phyloP scores from a whole-genome alignment of 805 yeast genomes.

The Hanseniaspora lindneri region DNA sequence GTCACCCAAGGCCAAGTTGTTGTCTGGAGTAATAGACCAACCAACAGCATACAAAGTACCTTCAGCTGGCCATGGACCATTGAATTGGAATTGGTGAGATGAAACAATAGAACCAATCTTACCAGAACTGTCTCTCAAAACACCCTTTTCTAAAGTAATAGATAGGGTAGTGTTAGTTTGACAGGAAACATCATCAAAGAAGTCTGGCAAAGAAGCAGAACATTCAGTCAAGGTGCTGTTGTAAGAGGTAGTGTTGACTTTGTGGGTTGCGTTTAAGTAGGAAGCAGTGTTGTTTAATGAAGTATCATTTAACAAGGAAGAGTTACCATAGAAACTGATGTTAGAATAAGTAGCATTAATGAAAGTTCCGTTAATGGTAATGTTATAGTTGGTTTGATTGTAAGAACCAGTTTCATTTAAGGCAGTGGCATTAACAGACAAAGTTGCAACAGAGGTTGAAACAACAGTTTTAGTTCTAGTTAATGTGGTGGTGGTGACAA shows the following conservation, averaged over 20 bases:
- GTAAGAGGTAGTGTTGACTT: conserved; percentile 21
- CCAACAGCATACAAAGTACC: conserved; percentile 44
- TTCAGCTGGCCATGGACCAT: conserved; percentile 56
- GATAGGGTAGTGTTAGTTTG: conserved; percentile 32
- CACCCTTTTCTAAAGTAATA: conserved; percentile 34
- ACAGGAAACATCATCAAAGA: conserved; percentile 30
- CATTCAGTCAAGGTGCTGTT: conserved; percentile 21
- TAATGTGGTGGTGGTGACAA: conserved; percentile 24
- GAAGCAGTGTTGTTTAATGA: conserved; percentile 23
- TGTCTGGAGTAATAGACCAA: conserved; percentile 38
- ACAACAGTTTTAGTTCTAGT: conserved; percentile 26
- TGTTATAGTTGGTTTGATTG: conserved; percentile 17
- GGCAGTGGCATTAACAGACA: conserved; percentile 22
- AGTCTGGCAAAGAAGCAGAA: conserved; percentile 24
- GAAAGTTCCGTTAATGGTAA: conserved; percentile 32
- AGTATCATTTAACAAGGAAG: conserved; percentile 22
- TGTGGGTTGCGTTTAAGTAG: conserved; percentile 22
- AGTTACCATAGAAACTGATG: conserved; percentile 24
- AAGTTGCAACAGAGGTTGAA: conserved; percentile 23
- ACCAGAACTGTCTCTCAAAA: conserved; percentile 39
- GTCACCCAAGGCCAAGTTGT: conserved; percentile 41
- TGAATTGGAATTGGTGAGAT: conserved; percentile 54
- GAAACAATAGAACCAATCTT: conserved; percentile 54
- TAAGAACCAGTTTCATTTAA: conserved; percentile 23
- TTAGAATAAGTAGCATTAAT: conserved; percentile 31